Evolutionary conservation across 192 early-diverging fungal genomes (phyloP).

Genomic region (Chytriomyces hyalinus): DNA sequence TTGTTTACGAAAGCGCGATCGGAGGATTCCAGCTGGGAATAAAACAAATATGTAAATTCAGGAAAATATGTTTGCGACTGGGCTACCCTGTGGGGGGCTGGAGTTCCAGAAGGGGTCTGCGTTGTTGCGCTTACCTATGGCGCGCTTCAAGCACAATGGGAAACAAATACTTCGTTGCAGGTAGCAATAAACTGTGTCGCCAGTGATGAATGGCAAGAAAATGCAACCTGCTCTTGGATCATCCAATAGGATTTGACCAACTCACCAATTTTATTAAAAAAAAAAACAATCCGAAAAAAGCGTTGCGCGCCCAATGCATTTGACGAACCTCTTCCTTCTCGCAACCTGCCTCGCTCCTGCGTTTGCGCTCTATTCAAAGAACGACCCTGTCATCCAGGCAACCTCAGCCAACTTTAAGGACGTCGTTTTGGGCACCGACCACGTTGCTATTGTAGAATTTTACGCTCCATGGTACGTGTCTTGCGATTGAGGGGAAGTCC

Average conservation of each 20-base stretch:
- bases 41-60: not conserved
- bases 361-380: conserved; percentile 41
- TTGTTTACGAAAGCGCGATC: too few species aligned
- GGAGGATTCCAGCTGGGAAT: too few species aligned
- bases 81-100: not conserved
- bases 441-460: conserved; percentile 89
- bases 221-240: not conserved
- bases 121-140: not conserved
- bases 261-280: not conserved
- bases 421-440: conserved; percentile 72
- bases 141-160: not conserved
- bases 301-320: not conserved
- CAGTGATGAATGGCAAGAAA: not conserved
- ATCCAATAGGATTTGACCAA: conserved; percentile 6
- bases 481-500: not conserved
- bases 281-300: not conserved
- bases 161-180: not conserved
- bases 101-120: not conserved
- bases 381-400: conserved; percentile 45
- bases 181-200: not conserved
- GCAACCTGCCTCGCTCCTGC: conserved; percentile 1
- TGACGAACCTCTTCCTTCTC: not conserved
- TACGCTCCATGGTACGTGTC: conserved; percentile 82
- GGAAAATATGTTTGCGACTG: not conserved
- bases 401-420: conserved; percentile 62